Base-by-base conservation (phyloP, 441 rosid genomes). In the Croton laevigatus region DNA sequence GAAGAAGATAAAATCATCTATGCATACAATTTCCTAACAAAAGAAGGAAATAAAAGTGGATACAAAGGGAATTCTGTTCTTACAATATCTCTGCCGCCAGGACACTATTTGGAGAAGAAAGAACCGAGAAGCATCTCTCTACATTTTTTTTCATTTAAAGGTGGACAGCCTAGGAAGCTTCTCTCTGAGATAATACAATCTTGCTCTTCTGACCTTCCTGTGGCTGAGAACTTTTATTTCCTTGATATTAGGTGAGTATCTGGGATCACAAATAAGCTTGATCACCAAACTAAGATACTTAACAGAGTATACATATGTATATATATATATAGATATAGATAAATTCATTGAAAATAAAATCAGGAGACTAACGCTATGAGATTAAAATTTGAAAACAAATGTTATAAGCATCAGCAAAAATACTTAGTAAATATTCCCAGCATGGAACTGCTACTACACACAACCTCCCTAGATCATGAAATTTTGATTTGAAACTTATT, bases 91-190 rank as follows among this genome's bases (percentile, higher is more conserved):
- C 60, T n/a, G 57, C 73, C 20, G 36, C 40, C 53, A 61, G 62
- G 42, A 55, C 49, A 57, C 70, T 44, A 8, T 61, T n/a, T 49
- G 61, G 66, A 62, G 59, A 44, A 37, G 44, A 61, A 69, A 64
- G 70, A 67, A 69, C 66, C 3, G 9, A 72, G 23, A 58, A 58
- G 59, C 46, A 65, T 62, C 17, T 13, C 55, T 52, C 52, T 17
- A n/a, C 46, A 61, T 38, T 69, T 13, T 75, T 69, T 38, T 55
- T 85, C 86, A 91, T 73, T 94, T 91, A 76, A 94, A 91, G 34
- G 97, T 91, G 71, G 97, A 91, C 22, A 94, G 73, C 86, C 97
- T 85, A 65, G 98, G 98, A 79, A 91, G 96, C 83, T 94, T 91
- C 75, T 91, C 88, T 79, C 95, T 81, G 34, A 88, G 86, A 81